Conservation (phyloP, 169 alveolate species). For the Theileria annulata region DNA sequence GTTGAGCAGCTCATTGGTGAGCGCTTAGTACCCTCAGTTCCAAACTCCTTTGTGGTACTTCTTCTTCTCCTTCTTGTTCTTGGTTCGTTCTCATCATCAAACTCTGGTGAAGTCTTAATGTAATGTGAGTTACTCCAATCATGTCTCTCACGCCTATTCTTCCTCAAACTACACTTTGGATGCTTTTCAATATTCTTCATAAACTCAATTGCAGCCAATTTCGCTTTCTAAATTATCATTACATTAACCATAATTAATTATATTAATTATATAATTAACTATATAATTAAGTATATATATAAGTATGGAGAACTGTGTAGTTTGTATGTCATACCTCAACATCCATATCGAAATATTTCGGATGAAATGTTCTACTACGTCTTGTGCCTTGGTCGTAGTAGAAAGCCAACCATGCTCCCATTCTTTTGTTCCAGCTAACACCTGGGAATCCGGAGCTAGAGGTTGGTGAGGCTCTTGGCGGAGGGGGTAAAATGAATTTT, state of each 20-base stretch:
- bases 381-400: conserved; percentile 79
- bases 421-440: conserved; percentile 83
- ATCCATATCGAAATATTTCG: conserved; percentile 78
- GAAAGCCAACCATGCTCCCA: conserved; percentile 86
- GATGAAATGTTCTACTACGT: conserved; percentile 82
- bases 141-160: conserved; percentile 56
- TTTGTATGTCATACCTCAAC: conserved; percentile 60
- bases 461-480: conserved; percentile 63
- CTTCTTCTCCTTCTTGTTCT: conserved; percentile 26
- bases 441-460: conserved; percentile 83
- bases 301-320: background rate
- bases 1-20: conserved; percentile 45
- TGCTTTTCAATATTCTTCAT: conserved; percentile 76
- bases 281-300: background rate
- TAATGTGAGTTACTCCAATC: conserved; percentile 43
- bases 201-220: conserved; percentile 78
- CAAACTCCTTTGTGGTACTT: conserved; percentile 30
- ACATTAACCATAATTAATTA: no score
- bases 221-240: conserved; percentile 54
- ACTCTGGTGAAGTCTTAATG: conserved; percentile 21
- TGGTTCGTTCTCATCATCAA: conserved; percentile 29
- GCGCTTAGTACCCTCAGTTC: conserved; percentile 17
- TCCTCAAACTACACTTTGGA: conserved; percentile 70
- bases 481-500: conserved; percentile 56
- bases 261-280: background rate